Percentiles rank a stretch among this genome's conserved stretches.
Conservation (phyloP, 768 basidiomycete species). For the Podaxis sp. region DNA sequence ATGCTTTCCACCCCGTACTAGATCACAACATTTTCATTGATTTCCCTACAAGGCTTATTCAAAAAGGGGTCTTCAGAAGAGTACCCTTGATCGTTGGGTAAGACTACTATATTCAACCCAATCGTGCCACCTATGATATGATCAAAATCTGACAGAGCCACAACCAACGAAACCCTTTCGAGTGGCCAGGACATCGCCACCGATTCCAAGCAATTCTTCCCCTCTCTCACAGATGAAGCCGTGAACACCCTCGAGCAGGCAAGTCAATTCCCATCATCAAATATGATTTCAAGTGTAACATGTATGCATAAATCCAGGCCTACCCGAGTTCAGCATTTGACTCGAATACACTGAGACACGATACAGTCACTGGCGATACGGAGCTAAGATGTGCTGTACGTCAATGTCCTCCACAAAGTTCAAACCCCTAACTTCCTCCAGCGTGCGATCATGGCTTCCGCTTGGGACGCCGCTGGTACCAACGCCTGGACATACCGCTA, state of each 20-base stretch:
- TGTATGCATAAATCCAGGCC: constrained; percentile 17
- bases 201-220: constrained; percentile 39
- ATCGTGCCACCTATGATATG: not conserved
- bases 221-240: constrained; percentile 35
- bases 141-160: constrained; percentile 30
- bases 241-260: constrained; percentile 32
- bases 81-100: constrained; percentile 61
- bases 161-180: constrained; percentile 56
- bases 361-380: constrained; percentile 46
- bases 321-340: constrained; percentile 43
- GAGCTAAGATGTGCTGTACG: constrained; percentile 51
- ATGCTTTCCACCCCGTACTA: constrained; percentile 47
- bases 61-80: constrained; percentile 38
- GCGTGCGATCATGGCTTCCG: constrained; percentile 42
- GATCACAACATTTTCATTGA: constrained; percentile 49
- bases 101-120: constrained; percentile 5
- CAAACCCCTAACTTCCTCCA: constrained; percentile 13
- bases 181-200: constrained; percentile 32
- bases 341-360: constrained; percentile 34
- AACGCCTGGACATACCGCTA: constrained; percentile 53
- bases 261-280: not conserved
- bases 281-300: not conserved
- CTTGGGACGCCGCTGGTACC: constrained; percentile 29
- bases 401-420: constrained; percentile 4
- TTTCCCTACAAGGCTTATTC: constrained; percentile 43